Base-by-base conservation (phyloP, 495 filamentous ascomycete species). In the Lentithecium fluviatile region DNA sequence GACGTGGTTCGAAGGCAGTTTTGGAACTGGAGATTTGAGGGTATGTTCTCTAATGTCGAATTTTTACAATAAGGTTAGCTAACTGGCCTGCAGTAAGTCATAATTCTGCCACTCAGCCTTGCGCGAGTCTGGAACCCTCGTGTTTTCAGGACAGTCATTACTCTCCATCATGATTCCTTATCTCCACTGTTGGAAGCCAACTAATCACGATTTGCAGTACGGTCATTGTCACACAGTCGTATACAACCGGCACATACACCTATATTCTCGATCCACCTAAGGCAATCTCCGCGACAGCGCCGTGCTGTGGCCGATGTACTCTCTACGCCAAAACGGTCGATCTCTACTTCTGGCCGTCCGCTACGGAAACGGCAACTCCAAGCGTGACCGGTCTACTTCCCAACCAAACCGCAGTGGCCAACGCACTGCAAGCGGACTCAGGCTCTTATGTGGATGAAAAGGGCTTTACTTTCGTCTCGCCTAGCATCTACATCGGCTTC, bases 401-500 rank as follows among this genome's bases (percentile, higher is more conserved):
- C 0, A 34, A 58, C 45, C 29, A 36, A n/a, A 34, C 60, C 3
- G 52, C 53, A 19, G 23, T 19, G 19, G 47, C 45, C 6, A 42
- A 34, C 6, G 38, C 58, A 20, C 12, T 34, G 15, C n/a, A 6
- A 2, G n/a, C 52, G 5, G 58, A 49, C 19, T 45, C 38, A 6
- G 60, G 52, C 8, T 57, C 15, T 23, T 64, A 64, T 46, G 40
- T 64, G 6, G 60, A 64, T 26, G 53, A 64, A 12, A 4, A n/a
- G 45, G 53, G 53, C 15, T 64, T 64, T 42, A 64, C 60, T 2
- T 64, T 57, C 34, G 36, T 38, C 1, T 64, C 60, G 36, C 60
- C 60, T 12, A 64, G 60, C 23, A 45, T 64, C 20, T 64, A 64
- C 24, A 45, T 64, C 23, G 60, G 43, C 19, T 64, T 64, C 38